phyloP scores from a whole-genome alignment of 2,329 filamentous ascomycete genomes.

The Neopestalotiopsis clavispora region DNA sequence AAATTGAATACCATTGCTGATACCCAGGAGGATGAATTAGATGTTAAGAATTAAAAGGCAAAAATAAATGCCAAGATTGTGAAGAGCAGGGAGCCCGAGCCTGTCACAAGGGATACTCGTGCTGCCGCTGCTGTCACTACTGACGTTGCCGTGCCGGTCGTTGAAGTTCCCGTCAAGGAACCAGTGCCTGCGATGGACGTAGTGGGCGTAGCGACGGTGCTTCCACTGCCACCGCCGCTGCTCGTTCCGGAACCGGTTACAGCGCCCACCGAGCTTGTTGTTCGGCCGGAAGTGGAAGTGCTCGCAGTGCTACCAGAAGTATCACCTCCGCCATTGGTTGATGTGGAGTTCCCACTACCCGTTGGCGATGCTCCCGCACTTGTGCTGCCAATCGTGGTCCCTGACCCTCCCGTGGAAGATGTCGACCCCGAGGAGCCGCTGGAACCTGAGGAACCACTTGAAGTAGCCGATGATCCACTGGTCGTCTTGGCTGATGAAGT shows the following conservation, averaged over 20 bases:
- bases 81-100: slow-evolving; percentile 24
- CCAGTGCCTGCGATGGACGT: slow-evolving; percentile 5
- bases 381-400: not conserved
- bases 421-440: not conserved
- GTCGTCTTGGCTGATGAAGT: slow-evolving; percentile 16
- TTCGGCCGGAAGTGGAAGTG: not conserved
- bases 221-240: not conserved
- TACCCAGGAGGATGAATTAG: slow-evolving; percentile 24
- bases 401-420: not conserved
- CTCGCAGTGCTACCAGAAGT: not conserved
- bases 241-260: slow-evolving; percentile 9
- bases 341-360: not conserved
- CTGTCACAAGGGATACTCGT: not conserved
- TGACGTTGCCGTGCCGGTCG: slow-evolving; percentile 20
- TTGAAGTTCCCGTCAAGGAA: not conserved
- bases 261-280: not conserved
- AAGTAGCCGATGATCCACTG: slow-evolving; percentile 12
- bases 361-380: slow-evolving; percentile 19
- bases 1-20: slow-evolving; percentile 9
- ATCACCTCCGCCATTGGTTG: not conserved
- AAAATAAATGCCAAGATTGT: slow-evolving; percentile 31
- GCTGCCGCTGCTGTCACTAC: slow-evolving; percentile 19
- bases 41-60: slow-evolving; percentile 26
- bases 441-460: not conserved
- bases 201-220: slow-evolving; percentile 15